phyloP scores from a whole-genome alignment of 2,329 filamentous ascomycete species.

The Colletotrichum neosansevieriae region DNA sequence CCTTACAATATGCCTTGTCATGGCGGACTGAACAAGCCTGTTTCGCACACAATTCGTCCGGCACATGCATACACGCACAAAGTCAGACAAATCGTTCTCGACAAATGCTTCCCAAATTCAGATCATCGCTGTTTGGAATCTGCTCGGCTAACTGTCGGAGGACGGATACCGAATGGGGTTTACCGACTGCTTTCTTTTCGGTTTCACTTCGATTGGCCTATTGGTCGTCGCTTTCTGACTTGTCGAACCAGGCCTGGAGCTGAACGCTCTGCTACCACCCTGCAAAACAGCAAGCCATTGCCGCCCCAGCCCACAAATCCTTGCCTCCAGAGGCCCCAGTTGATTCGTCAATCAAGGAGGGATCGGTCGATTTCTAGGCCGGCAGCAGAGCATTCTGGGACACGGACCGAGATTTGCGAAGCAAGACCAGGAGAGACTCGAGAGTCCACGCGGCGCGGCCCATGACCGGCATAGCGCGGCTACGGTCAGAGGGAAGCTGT shows the following conservation, averaged over 20 bases:
- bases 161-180: slow-evolving; percentile 7
- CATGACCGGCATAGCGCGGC: slow-evolving; percentile 20
- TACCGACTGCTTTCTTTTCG: slow-evolving; percentile 31
- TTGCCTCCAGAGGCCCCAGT: not conserved
- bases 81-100: not conserved
- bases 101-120: slow-evolving; percentile 9
- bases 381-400: slow-evolving; percentile 26
- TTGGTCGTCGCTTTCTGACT: not conserved
- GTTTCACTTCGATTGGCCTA: slow-evolving; percentile 13
- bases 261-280: slow-evolving; percentile 11
- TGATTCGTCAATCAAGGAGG: not conserved
- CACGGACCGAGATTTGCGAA: slow-evolving; percentile 25
- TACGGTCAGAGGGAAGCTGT: not conserved
- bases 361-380: slow-evolving; percentile 31
- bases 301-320: slow-evolving; percentile 18
- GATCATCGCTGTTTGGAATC: slow-evolving; percentile 18
- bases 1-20: slow-evolving; percentile 11
- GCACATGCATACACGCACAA: not conserved
- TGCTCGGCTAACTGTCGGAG: slow-evolving; percentile 15
- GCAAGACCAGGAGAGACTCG: slow-evolving; percentile 19
- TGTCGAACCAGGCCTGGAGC: slow-evolving; percentile 1
- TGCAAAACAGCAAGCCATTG: slow-evolving; percentile 15
- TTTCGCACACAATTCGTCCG: not conserved
- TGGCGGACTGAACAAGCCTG: not conserved
- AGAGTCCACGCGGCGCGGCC: slow-evolving; percentile 27